Conservation (phyloP, 495 filamentous ascomycete species). For the Alectoria sarmentosa region DNA sequence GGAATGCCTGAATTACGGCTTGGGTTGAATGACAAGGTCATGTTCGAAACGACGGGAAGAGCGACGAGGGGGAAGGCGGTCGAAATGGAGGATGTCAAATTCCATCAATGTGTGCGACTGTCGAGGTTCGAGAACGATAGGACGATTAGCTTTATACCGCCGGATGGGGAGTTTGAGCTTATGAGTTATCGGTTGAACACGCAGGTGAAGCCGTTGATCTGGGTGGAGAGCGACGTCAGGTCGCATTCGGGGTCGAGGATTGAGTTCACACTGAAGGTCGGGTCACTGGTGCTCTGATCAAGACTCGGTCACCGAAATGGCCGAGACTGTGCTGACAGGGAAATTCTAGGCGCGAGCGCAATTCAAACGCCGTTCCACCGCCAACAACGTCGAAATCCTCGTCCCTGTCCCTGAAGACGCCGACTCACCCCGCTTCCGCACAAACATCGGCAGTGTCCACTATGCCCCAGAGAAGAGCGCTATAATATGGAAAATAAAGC, state of each 20-base stretch:
- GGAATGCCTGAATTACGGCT: conserved; percentile 97
- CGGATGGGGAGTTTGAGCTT: conserved; percentile 97
- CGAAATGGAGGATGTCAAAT: conserved; percentile 99
- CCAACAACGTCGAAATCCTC: conserved; percentile 97
- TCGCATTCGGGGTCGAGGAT: conserved; percentile 90
- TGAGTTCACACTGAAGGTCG: conserved; percentile 94
- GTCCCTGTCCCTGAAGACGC: conserved; percentile 98
- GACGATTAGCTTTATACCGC: conserved; percentile 98
- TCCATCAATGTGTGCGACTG: conserved; percentile 96
- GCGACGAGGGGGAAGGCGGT: conserved; percentile 95
- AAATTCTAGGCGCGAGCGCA: conserved; percentile 71
- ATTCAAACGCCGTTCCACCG: conserved; percentile 95
- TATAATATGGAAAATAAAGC: conserved; percentile 99
- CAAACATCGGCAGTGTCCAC: conserved; percentile 96
- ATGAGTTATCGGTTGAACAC: conserved; percentile 99
- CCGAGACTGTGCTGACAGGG: conserved; percentile 11
- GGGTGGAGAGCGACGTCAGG: conserved; percentile 98
- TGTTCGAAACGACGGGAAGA: conserved; percentile 97
- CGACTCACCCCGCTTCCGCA: conserved; percentile 92
- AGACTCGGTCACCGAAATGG: neutral
- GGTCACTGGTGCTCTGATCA: conserved; percentile 8
- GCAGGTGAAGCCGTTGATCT: conserved; percentile 96
- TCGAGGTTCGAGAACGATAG: conserved; percentile 97
- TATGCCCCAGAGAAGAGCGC: conserved; percentile 97
- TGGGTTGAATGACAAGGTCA: conserved; percentile 97